These are phyloP conservation scores for Cladorrhinum sp. DNA, from an alignment of 2,329 filamentous ascomycete genomes.

Conservation along the genomic window DNA sequence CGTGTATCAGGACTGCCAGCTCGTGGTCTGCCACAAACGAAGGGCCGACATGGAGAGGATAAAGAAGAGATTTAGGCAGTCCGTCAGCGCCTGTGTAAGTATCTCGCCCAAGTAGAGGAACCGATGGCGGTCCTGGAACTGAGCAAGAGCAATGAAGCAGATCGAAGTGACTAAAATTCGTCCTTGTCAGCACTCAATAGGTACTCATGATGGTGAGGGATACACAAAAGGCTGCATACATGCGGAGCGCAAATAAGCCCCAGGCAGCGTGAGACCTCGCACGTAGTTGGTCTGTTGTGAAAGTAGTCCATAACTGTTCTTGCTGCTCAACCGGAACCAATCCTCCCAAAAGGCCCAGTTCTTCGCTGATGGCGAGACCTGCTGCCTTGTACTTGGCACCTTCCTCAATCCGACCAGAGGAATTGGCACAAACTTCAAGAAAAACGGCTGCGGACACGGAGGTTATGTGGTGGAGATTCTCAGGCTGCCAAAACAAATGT, in stretches of 20 bases:
- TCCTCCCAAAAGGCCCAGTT: neutral
- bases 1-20: neutral
- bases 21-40: neutral
- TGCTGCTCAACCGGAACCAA: neutral
- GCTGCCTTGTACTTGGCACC: neutral
- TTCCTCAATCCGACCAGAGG: neutral
- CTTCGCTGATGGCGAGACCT: neutral
- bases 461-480: neutral
- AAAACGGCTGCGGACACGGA: neutral
- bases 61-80: neutral
- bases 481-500: neutral
- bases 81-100: neutral
- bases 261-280: neutral
- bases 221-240: neutral
- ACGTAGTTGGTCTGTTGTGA: neutral
- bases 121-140: neutral
- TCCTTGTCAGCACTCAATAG: neutral
- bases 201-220: neutral
- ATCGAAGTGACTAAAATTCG: neutral
- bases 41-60: neutral
- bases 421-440: neutral
- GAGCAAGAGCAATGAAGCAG: neutral
- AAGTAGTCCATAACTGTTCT: neutral
- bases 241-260: neutral
- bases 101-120: neutral